Conservation (phyloP, 495 filamentous ascomycete genomes). For the Annulohypoxylon maeteangense region DNA sequence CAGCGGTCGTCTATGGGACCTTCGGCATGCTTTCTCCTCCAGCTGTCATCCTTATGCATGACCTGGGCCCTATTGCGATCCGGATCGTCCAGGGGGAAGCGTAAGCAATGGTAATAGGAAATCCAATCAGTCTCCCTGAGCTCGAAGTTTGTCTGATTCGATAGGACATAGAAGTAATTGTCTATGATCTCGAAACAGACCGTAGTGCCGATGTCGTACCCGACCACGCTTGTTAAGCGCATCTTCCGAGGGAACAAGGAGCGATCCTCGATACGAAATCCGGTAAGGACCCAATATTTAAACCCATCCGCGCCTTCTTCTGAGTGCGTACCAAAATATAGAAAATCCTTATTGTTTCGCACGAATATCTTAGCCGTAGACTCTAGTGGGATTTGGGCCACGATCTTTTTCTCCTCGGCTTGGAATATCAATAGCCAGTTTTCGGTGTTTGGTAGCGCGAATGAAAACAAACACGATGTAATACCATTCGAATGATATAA, state of each 20-base stretch:
- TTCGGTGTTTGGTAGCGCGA: constrained; percentile 48
- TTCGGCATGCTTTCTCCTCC: constrained; percentile 75
- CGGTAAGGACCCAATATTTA: constrained; percentile 70
- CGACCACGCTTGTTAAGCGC: constrained; percentile 64
- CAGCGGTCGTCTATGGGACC: constrained; percentile 83
- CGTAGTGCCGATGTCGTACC: constrained; percentile 72
- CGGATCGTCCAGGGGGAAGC: constrained; percentile 62
- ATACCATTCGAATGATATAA: constrained; percentile 71
- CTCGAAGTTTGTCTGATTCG: constrained; percentile 71
- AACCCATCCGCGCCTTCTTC: constrained; percentile 61
- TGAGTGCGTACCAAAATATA: constrained; percentile 75
- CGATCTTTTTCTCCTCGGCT: constrained; percentile 53
- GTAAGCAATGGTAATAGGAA: constrained; percentile 76
- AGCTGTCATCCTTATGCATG: constrained; percentile 59
- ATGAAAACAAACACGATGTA: constrained; percentile 65
- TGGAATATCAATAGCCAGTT: constrained; percentile 71
- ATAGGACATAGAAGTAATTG: constrained; percentile 76
- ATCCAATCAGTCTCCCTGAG: constrained; percentile 74
- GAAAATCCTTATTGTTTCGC: constrained; percentile 69
- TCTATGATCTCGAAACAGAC: constrained; percentile 78
- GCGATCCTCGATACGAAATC: constrained; percentile 57
- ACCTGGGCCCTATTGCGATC: constrained; percentile 46
- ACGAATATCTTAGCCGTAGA: constrained; percentile 71
- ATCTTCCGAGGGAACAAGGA: constrained; percentile 53
- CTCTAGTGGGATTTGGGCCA: constrained; percentile 55